A percentile compares a stretch with the other conserved stretches of the same genome.
phyloP scores from a whole-genome alignment of 2,329 filamentous ascomycete genomes.

The Nigrospora sphaerica region DNA sequence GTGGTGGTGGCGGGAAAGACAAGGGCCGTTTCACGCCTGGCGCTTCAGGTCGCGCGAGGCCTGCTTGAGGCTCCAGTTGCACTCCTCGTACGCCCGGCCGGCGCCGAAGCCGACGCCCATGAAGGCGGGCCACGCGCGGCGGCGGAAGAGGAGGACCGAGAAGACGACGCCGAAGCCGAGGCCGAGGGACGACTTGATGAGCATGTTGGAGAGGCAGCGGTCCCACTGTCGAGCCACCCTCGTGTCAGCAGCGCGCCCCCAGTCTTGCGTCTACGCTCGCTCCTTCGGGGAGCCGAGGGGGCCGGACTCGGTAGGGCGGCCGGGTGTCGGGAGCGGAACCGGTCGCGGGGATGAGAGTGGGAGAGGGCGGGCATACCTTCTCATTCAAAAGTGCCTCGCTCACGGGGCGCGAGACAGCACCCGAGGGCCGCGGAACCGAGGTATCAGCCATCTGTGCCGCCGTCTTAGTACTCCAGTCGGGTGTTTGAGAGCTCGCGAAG shows the following conservation, averaged over 20 bases:
- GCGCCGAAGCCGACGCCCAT: conserved; percentile 92
- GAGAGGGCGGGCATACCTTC: conserved; percentile 60
- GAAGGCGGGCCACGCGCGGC: conserved; percentile 95
- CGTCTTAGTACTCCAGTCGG: too few relatives aligned
- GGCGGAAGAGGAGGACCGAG: conserved; percentile 96
- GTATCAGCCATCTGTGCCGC: conserved; percentile 38
- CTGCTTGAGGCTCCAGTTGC: conserved; percentile 71
- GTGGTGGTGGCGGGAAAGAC: too few relatives aligned
- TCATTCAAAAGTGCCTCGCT: conserved; percentile 98
- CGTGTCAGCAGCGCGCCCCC: background rate
- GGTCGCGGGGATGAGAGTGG: conserved; percentile 8
- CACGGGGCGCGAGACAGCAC: conserved; percentile 72
- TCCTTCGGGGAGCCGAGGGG: background rate
- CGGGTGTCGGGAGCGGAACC: background rate
- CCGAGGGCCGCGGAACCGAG: conserved; percentile 48
- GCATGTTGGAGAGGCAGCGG: conserved; percentile 91
- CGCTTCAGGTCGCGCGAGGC: conserved; percentile 52
- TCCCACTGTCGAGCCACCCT: conserved; percentile 67
- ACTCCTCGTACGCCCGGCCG: conserved; percentile 96
- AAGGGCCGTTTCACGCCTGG: conserved; percentile 28
- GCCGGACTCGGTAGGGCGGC: background rate
- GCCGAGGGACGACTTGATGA: conserved; percentile 93
- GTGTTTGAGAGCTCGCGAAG: too few relatives aligned
- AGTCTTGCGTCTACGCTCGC: too few relatives aligned
- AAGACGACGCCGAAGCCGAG: conserved; percentile 98